Base-by-base conservation (phyloP, 805 yeast genomes). In the Cyberlindnera americana region DNA sequence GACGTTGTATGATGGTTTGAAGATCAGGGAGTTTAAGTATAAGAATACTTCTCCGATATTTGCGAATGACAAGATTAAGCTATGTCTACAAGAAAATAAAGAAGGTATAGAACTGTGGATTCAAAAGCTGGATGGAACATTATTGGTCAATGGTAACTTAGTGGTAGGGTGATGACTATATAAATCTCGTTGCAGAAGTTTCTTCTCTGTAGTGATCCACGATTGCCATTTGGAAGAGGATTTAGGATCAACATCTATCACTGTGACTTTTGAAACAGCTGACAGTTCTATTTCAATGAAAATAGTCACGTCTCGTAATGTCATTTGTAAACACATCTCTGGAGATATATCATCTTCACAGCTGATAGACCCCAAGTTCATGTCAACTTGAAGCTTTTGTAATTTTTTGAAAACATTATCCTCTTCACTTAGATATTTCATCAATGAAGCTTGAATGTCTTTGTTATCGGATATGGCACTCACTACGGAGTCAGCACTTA, bases 191-290 rank as follows among this genome's bases (percentile, higher is more conserved):
- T n/a, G n/a, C n/a, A 27, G 12, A 25, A 15, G 15, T 24, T 19
- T 5, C 33, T n/a, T 18, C 39, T 74, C 77, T 6, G 69, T 66
- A 9, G 56, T 54, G 6, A 53, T 43, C 83, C 83, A 77, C 48
- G 75, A 72, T 19, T 55, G 48, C 60, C 66, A 69, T 42, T 73
- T 76, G 18, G 57, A 44, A 12, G 53, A 60, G 3, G 75, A 70
- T 53, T 78, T 78, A 34, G 74, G 65, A 49, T 78, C 83, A 32
- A 75, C 64, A 53, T 78, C 83, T 27, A 75, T 70, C 12, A 78
- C 59, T 1, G 30, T 15, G 5, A 29, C 48, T 2, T 32, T 32
- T 4, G 18, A 27, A 3, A 39, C 35, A 4, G 18, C 13, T 3
- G 6, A 4, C 2, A 23, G 9, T 12, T 48, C 28, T 49, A 66